Conservation (phyloP, 768 basidiomycete genomes). For the Lactarius akahatsu region DNA sequence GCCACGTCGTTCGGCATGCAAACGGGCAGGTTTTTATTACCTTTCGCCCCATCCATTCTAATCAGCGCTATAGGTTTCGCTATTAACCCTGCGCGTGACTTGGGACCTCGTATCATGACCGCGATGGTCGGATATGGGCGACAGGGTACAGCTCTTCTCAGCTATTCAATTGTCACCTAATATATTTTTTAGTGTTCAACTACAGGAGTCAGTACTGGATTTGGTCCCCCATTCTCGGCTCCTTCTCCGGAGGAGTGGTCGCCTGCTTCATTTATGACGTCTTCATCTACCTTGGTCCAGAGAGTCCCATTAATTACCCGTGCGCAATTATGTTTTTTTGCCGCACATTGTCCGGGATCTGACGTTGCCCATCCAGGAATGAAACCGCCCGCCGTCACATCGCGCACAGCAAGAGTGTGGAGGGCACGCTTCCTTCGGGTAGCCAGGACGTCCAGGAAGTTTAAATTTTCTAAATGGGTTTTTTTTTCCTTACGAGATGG, state of each 20-base stretch:
- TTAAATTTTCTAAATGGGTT: neutral
- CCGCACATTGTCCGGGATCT: neutral
- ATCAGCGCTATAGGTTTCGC: conserved; percentile 45
- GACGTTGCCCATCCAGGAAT: conserved; percentile 7
- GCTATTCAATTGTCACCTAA: neutral
- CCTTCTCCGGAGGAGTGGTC: conserved; percentile 56
- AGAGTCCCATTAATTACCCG: conserved; percentile 56
- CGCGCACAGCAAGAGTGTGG: conserved; percentile 4
- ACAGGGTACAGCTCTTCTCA: conserved; percentile 34
- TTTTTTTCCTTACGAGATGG: neutral
- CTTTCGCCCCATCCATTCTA: too few relatives aligned
- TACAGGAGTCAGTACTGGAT: conserved; percentile 65
- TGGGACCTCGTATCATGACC: conserved; percentile 66
- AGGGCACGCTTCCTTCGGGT: conserved; percentile 4
- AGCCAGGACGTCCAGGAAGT: neutral
- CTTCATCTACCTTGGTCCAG: conserved; percentile 55
- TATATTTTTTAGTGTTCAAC: conserved; percentile 39
- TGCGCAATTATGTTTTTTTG: conserved; percentile 34
- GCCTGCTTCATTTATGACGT: conserved; percentile 59
- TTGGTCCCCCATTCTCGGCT: conserved; percentile 63
- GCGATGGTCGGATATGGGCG: conserved; percentile 73
- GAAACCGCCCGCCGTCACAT: conserved; percentile 6
- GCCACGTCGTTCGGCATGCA: conserved; percentile 59
- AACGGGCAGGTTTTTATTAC: conserved; percentile 38
- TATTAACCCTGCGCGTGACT: conserved; percentile 70